phyloP scores from a whole-genome alignment of 495 filamentous ascomycete species.

The Aspergillus heteromorphus region DNA sequence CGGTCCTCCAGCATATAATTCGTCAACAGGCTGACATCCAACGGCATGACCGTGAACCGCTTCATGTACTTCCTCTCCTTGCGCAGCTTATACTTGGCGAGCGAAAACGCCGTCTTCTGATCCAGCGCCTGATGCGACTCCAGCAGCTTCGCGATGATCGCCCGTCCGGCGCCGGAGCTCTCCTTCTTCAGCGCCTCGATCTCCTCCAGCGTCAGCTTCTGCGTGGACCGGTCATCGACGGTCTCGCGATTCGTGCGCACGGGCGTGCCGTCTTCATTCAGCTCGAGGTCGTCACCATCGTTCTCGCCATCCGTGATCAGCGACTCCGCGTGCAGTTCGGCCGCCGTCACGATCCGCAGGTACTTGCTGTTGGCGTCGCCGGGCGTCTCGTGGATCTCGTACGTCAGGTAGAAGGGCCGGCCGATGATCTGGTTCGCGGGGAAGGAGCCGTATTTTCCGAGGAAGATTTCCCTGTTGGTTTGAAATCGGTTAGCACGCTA shows the following conservation, averaged over 20 bases:
- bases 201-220: slow-evolving; percentile 76
- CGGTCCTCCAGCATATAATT: slow-evolving; percentile 70
- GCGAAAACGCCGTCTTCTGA: slow-evolving; percentile 87
- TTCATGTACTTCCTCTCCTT: slow-evolving; percentile 92
- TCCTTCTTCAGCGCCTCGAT: slow-evolving; percentile 88
- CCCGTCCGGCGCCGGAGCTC: slow-evolving; percentile 71
- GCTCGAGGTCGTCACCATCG: slow-evolving; percentile 44
- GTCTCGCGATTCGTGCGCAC: slow-evolving; percentile 75
- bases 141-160: slow-evolving; percentile 81
- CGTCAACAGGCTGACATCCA: slow-evolving; percentile 70
- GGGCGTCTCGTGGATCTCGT: slow-evolving; percentile 70
- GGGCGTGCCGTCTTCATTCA: slow-evolving; percentile 52
- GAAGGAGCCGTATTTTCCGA: slow-evolving; percentile 89
- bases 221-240: slow-evolving; percentile 73
- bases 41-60: slow-evolving; percentile 74
- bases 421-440: slow-evolving; percentile 79
- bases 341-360: slow-evolving; percentile 72
- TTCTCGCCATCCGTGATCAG: slow-evolving; percentile 54
- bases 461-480: slow-evolving; percentile 53
- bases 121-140: slow-evolving; percentile 79
- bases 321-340: slow-evolving; percentile 74
- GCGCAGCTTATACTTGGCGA: slow-evolving; percentile 90
- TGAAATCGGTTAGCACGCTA: slow-evolving; percentile 20
- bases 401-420: slow-evolving; percentile 85
- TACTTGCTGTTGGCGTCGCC: slow-evolving; percentile 56